These are phyloP conservation scores for Sporisorium scitamineum DNA, from an alignment of 1,284 basidiomycete species.

Conservation along the genomic window DNA sequence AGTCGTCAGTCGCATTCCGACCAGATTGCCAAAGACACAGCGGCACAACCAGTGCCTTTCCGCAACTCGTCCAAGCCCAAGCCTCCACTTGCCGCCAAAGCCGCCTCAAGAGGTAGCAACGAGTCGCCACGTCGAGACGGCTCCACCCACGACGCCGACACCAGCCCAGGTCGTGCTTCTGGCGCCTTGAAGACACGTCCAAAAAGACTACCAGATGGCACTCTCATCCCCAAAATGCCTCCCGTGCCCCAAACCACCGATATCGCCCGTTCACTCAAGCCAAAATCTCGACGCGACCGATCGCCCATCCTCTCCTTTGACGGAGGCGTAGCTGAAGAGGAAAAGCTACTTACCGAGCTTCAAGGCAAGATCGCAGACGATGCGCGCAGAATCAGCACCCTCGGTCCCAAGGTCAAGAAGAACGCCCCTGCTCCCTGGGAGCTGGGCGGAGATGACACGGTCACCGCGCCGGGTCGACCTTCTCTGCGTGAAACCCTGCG, in stretches of 20 bases:
- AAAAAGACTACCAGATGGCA: slow-evolving; percentile 44
- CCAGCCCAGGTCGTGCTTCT: not conserved
- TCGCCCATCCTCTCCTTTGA: slow-evolving; percentile 57
- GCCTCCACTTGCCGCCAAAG: slow-evolving; percentile 35
- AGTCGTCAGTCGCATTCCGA: not conserved
- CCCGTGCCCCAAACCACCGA: slow-evolving; percentile 41
- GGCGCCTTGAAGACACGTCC: slow-evolving; percentile 5
- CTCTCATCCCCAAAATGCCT: slow-evolving; percentile 55
- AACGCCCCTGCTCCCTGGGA: slow-evolving; percentile 64
- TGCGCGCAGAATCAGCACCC: slow-evolving; percentile 41
- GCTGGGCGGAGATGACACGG: slow-evolving; percentile 47
- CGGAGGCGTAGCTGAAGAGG: slow-evolving; percentile 57
- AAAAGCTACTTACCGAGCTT: slow-evolving; percentile 36
- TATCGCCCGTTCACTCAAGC: slow-evolving; percentile 19
- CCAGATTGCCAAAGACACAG: not conserved
- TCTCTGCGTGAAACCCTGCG: slow-evolving; percentile 41
- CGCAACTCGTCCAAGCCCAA: slow-evolving; percentile 26
- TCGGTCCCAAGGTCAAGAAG: slow-evolving; percentile 63
- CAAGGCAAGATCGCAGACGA: slow-evolving; percentile 37
- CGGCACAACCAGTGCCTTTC: slow-evolving; percentile 12
- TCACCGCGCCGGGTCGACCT: slow-evolving; percentile 19
- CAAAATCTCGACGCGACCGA: slow-evolving; percentile 40
- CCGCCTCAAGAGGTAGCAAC: slow-evolving; percentile 34
- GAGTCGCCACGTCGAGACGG: slow-evolving; percentile 20
- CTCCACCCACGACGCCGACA: slow-evolving; percentile 6